These are phyloP conservation scores for Glarea lozoyensis DNA, from an alignment of 495 filamentous ascomycete species.

Conservation along the genomic window DNA sequence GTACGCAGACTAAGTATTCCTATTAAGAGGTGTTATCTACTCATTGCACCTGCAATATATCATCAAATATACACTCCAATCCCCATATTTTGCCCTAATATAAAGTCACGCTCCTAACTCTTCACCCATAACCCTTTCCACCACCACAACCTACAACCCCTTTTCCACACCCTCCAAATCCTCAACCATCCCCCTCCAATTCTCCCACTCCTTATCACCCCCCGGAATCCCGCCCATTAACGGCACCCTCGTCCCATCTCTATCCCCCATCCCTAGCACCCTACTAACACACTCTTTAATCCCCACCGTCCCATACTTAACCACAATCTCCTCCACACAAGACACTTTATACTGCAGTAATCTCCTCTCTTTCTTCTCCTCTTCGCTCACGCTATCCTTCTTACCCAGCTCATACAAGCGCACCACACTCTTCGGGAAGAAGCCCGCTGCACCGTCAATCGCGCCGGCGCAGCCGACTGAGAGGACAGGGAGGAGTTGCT, in stretches of 20 bases:
- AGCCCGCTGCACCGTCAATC: constrained; percentile 54
- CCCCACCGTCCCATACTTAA: constrained; percentile 43
- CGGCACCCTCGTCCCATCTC: constrained; percentile 47
- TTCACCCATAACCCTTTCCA: too few species aligned
- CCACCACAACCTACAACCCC: constrained; percentile 17
- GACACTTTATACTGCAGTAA: constrained; percentile 48
- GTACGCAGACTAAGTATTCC: too few species aligned
- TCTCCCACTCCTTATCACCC: constrained; percentile 36
- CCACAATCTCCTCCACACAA: constrained; percentile 50
- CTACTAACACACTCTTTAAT: constrained; percentile 54
- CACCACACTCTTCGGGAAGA: constrained; percentile 53
- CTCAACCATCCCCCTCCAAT: constrained; percentile 29
- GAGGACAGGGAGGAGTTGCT: constrained; percentile 53
- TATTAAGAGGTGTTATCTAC: too few species aligned
- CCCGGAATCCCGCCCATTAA: constrained; percentile 40
- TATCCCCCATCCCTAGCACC: constrained; percentile 42
- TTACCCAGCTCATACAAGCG: constrained; percentile 39
- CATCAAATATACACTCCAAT: too few species aligned
- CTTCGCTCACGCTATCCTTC: constrained; percentile 25
- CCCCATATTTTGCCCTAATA: too few species aligned
- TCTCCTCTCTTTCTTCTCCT: constrained; percentile 31
- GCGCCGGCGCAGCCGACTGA: constrained; percentile 50
- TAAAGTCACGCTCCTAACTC: too few species aligned
- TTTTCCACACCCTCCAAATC: constrained; percentile 31
- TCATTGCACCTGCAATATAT: too few species aligned